A percentile compares a stretch with the other conserved stretches of the same genome.
Conservation (phyloP, 371 early-diverging fungal species). For the Syncephalastrum monosporum region DNA sequence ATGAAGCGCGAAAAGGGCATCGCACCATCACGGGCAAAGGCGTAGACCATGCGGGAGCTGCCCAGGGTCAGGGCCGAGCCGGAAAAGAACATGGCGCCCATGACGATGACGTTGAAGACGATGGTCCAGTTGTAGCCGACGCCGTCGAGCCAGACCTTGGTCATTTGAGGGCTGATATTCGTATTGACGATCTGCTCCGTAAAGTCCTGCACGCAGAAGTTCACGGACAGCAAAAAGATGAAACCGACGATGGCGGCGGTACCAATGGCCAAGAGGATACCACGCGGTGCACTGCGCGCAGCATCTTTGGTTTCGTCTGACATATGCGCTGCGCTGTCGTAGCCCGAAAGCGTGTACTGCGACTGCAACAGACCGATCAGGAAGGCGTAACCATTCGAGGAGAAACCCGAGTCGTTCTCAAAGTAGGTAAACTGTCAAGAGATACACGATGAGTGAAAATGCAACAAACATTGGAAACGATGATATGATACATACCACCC, state of each 20-base stretch:
- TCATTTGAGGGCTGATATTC: slow-evolving; percentile 40
- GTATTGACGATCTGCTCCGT: slow-evolving; percentile 47
- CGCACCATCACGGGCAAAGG: slow-evolving; percentile 75
- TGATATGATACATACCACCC: slow-evolving; percentile 12
- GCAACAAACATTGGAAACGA: neutral
- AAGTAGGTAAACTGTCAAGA: slow-evolving; percentile 53
- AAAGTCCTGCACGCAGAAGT: slow-evolving; percentile 60
- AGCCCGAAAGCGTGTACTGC: slow-evolving; percentile 65
- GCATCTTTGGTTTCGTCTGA: slow-evolving; percentile 74
- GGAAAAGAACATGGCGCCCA: slow-evolving; percentile 57
- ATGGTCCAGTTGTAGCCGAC: slow-evolving; percentile 55
- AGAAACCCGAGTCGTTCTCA: slow-evolving; percentile 47
- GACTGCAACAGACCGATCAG: slow-evolving; percentile 46
- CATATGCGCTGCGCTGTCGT: slow-evolving; percentile 77
- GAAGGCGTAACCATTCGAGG: slow-evolving; percentile 39
- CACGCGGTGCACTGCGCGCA: slow-evolving; percentile 61
- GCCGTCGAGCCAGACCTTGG: slow-evolving; percentile 59
- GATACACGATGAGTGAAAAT: neutral
- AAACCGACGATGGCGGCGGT: slow-evolving; percentile 55
- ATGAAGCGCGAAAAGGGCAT: slow-evolving; percentile 54
- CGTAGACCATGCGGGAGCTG: slow-evolving; percentile 71
- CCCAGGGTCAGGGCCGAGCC: slow-evolving; percentile 50
- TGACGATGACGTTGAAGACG: slow-evolving; percentile 47
- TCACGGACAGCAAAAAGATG: slow-evolving; percentile 54
- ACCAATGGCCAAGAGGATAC: slow-evolving; percentile 58